Base-by-base conservation (phyloP, 2,329 filamentous ascomycete genomes). In the Acephala macrosclerotiorum region DNA sequence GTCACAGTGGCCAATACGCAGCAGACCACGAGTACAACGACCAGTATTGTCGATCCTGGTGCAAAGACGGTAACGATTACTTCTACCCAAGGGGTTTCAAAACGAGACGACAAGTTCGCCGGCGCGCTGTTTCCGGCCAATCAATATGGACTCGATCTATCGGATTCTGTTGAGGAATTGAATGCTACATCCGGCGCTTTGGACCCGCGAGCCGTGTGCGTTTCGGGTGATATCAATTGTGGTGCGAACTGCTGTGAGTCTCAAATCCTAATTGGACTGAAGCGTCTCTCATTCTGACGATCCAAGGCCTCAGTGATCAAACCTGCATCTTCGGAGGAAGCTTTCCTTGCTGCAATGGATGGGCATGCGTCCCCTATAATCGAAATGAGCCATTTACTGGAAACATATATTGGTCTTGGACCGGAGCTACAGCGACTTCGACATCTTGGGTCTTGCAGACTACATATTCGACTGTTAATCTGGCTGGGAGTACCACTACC, bases 231-330 rank as follows among this genome's bases (percentile, higher is more conserved):
- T 22, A 45, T 42, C 11, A 26, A 45, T 42, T 59, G 57, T 42
- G 57, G 57, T 5, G 2, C 8, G 22, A 42, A 42, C n/a, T 59
- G 57, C 57, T 59, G 57, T 59, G 47, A 25, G 57, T 45, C 26
- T 26, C 38, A 12, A 42, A 47, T 18, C 16, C 9, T 45, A n/a
- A n/a, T 18, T 47, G n/a, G 11, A 7, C 11, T 5, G 29, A 9
- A 33, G 29, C 11, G 20, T 6, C n/a, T 49, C 45, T 5, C 14
- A 2, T 22, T 8, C 36, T 59, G 35, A 29, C 14, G 7, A 29
- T 18, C 5, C 18, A 18, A 59, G 57, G 57, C 25, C 25, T 59
- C 4, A 45, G 18, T 20, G 26, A 38, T 11, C 57, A 59, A 26
- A 59, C 35, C 12, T 59, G 57, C 33, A 49, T 49, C 20, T n/a